Conservation (phyloP, 305 asterid genomes). For the Solanum hybrid region DNA sequence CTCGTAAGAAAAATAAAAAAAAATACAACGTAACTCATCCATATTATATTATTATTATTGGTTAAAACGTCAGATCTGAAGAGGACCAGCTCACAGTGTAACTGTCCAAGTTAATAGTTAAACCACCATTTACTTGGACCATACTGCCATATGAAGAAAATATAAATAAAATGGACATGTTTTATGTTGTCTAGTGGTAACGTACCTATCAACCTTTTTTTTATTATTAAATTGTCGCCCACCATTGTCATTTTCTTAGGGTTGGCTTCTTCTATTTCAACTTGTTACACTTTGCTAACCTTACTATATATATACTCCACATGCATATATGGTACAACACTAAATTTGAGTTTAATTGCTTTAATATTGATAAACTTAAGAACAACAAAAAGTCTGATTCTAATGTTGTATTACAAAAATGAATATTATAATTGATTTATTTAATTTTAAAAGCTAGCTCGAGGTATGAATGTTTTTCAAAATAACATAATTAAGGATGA, state of each 20-base stretch:
- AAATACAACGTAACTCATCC: not conserved
- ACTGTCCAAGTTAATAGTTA: not conserved
- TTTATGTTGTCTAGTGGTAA: not conserved
- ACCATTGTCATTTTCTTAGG: not conserved
- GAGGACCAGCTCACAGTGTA: not conserved
- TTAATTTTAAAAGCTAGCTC: not conserved
- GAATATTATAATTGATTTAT: not conserved
- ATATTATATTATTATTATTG: not conserved
- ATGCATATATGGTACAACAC: not conserved
- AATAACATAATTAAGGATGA: not conserved
- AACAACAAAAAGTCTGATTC: not conserved
- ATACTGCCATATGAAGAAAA: not conserved
- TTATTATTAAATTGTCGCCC: not conserved
- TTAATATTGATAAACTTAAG: not conserved
- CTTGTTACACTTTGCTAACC: not conserved
- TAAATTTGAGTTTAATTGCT: not conserved
- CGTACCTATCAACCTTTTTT: not conserved
- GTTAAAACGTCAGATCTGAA: not conserved
- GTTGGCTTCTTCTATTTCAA: not conserved
- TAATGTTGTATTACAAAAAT: not conserved
- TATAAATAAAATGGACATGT: not conserved
- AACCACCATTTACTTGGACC: not conserved
- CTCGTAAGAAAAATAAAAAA: not conserved
- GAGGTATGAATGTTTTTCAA: not conserved
- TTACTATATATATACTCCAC: not conserved